Conservation (phyloP, 2,329 filamentous ascomycete species). For the Epichloe sp. region DNA sequence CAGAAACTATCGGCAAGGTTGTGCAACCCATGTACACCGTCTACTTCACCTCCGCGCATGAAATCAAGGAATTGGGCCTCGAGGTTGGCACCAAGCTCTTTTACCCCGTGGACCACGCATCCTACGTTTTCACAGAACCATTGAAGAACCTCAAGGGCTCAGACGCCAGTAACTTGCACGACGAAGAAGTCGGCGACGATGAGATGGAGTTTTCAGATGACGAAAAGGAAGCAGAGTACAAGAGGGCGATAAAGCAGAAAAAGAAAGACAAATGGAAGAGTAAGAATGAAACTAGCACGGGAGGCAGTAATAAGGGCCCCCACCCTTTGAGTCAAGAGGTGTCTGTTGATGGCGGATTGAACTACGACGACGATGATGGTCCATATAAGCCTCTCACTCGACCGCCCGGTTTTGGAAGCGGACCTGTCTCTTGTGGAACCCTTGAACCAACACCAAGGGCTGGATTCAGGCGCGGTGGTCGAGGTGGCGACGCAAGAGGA, state of each 20-base stretch:
- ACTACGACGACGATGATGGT: conserved; percentile 56
- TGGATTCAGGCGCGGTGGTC: conserved; percentile 26
- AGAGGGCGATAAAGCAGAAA: conserved; percentile 54
- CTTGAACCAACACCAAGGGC: conserved; percentile 21
- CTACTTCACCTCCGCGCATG: conserved; percentile 54
- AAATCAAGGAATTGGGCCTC: conserved; percentile 56
- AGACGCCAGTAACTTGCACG: conserved; percentile 88
- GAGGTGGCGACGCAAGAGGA: conserved; percentile 25
- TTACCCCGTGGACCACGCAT: conserved; percentile 68
- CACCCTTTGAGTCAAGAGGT: conserved; percentile 28
- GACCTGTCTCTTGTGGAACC: conserved; percentile 28
- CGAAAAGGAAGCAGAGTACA: conserved; percentile 80
- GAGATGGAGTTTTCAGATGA: conserved; percentile 96
- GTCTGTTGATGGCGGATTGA: conserved; percentile 33
- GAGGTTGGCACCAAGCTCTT: conserved; percentile 57
- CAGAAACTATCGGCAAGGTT: conserved; percentile 76
- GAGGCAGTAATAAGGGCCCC: conserved; percentile 21
- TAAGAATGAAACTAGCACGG: conserved; percentile 26
- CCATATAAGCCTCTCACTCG: conserved; percentile 60
- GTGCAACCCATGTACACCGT: conserved; percentile 78
- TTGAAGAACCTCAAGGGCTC: conserved; percentile 72
- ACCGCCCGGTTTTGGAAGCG: conserved; percentile 48
- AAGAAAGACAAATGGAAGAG: conserved; percentile 37
- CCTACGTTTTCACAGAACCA: conserved; percentile 75
- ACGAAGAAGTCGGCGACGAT: conserved; percentile 76